Evolutionary conservation across 1,139 yeast species (phyloP).

Genomic region (Blastobotrys apis): DNA sequence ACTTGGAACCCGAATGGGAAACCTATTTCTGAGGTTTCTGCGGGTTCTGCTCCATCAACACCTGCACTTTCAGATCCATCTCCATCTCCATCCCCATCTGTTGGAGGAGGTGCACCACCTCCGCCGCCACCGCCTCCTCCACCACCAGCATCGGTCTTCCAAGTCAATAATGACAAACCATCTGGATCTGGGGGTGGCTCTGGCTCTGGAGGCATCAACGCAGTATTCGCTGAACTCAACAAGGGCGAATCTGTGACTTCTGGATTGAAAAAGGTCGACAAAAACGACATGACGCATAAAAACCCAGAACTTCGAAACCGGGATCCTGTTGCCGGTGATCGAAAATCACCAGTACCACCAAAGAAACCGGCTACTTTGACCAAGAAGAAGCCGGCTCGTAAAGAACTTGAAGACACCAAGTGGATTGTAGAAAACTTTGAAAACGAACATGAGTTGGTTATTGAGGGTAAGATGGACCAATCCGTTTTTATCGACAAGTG

Average conservation of each 20-base stretch:
- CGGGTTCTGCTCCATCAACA: constrained; percentile 36
- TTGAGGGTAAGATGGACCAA: constrained; percentile 82
- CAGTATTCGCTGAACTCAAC: constrained; percentile 88
- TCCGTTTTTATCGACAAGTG: constrained; percentile 87
- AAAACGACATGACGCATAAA: constrained; percentile 91
- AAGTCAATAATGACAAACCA: constrained; percentile 39
- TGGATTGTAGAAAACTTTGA: constrained; percentile 87
- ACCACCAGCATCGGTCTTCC: constrained; percentile 68
- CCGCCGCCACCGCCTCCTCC: constrained; percentile 62
- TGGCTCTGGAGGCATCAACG: constrained; percentile 68
- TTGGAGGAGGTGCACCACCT: constrained; percentile 51
- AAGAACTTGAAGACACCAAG: constrained; percentile 77
- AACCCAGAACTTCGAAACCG: constrained; percentile 76
- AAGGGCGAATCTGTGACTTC: constrained; percentile 81
- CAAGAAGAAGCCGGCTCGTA: constrained; percentile 60
- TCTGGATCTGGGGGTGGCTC: too few species aligned
- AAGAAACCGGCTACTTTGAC: constrained; percentile 68
- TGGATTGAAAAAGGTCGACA: constrained; percentile 86
- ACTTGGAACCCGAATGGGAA: constrained; percentile 61
- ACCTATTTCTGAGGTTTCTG: constrained; percentile 36
- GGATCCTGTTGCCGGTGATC: constrained; percentile 25
- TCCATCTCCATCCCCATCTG: constrained; percentile 69
- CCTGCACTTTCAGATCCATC: constrained; percentile 46
- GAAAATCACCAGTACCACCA: constrained; percentile 54
- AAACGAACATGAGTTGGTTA: constrained; percentile 46